Conservation (phyloP, 139 green algal species). For the Chlamydomonas asymmetrica region DNA sequence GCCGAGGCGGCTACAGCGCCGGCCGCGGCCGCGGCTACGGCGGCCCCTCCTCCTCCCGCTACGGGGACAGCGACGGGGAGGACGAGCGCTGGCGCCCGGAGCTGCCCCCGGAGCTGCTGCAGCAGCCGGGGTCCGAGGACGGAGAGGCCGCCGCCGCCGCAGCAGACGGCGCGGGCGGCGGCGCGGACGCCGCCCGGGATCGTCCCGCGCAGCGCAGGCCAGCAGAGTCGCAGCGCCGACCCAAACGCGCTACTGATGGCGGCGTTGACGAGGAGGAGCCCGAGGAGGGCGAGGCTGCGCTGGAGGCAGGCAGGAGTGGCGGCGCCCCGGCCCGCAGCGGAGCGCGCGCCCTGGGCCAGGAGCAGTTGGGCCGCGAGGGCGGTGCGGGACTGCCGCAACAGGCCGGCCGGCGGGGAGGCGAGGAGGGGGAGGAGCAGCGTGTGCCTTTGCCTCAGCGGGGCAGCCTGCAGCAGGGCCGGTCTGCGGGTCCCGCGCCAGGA, state of each 20-base stretch:
- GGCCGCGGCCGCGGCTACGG: neutral
- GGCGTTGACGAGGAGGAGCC: neutral
- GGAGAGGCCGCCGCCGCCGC: too few species aligned
- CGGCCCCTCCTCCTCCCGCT: too few species aligned
- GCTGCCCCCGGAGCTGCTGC: slow-evolving; percentile 5
- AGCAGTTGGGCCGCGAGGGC: neutral
- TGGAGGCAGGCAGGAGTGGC: neutral
- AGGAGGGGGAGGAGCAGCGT: neutral
- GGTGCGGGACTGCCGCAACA: neutral
- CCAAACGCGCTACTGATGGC: too few species aligned
- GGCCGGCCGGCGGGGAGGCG: neutral
- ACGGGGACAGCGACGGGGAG: too few species aligned
- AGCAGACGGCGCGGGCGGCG: too few species aligned
- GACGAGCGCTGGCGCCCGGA: slow-evolving; percentile 25
- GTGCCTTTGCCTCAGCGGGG: neutral
- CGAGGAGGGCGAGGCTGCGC: neutral
- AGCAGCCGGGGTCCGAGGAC: neutral
- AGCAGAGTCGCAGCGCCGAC: too few species aligned
- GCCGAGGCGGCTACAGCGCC: too few species aligned
- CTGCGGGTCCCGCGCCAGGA: neutral
- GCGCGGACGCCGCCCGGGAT: too few species aligned
- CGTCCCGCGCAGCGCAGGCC: too few species aligned
- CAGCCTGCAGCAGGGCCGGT: neutral
- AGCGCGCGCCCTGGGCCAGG: neutral
- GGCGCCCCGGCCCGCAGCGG: neutral